Conservation (phyloP, 352 stramenopile genomes). For the Plasmopara muralis region DNA sequence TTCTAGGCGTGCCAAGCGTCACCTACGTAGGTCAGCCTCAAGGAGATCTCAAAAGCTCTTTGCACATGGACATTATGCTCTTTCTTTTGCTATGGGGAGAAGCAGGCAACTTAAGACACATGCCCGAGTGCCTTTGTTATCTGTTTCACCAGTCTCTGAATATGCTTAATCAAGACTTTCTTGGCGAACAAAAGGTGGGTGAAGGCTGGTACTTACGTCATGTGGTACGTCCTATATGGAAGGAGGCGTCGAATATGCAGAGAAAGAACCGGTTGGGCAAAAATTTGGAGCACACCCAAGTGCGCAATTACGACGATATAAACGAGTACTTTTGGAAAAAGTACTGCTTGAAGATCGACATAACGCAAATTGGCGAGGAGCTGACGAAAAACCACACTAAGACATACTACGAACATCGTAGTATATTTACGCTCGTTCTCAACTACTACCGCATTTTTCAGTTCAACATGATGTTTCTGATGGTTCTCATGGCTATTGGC, state of each 20-base stretch:
- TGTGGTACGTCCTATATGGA: slow-evolving; percentile 55
- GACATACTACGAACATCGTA: slow-evolving; percentile 73
- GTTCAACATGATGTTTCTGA: slow-evolving; percentile 77
- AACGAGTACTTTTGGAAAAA: slow-evolving; percentile 81
- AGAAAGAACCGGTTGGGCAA: slow-evolving; percentile 56
- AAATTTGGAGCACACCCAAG: slow-evolving; percentile 55
- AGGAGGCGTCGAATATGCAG: slow-evolving; percentile 58
- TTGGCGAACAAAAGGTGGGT: slow-evolving; percentile 34
- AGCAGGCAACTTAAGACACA: slow-evolving; percentile 91
- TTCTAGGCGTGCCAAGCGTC: slow-evolving; percentile 30
- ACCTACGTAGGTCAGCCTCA: slow-evolving; percentile 35
- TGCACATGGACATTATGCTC: slow-evolving; percentile 91
- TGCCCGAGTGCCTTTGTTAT: slow-evolving; percentile 96
- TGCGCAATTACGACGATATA: slow-evolving; percentile 77
- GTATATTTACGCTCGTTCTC: slow-evolving; percentile 66
- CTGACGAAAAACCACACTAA: slow-evolving; percentile 61
- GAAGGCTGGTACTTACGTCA: slow-evolving; percentile 53
- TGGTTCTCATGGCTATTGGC: slow-evolving; percentile 47
- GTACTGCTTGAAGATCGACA: slow-evolving; percentile 48
- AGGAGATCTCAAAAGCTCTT: slow-evolving; percentile 45
- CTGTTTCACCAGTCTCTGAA: slow-evolving; percentile 86
- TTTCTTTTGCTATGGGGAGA: slow-evolving; percentile 97
- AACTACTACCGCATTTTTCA: slow-evolving; percentile 81
- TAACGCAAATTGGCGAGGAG: slow-evolving; percentile 42
- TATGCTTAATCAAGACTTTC: slow-evolving; percentile 53